Percentiles rank a stretch among this genome's conserved stretches.
Evolutionary conservation across 805 yeast genomes (phyloP).

Genomic region (Candida vartiovaarae): DNA sequence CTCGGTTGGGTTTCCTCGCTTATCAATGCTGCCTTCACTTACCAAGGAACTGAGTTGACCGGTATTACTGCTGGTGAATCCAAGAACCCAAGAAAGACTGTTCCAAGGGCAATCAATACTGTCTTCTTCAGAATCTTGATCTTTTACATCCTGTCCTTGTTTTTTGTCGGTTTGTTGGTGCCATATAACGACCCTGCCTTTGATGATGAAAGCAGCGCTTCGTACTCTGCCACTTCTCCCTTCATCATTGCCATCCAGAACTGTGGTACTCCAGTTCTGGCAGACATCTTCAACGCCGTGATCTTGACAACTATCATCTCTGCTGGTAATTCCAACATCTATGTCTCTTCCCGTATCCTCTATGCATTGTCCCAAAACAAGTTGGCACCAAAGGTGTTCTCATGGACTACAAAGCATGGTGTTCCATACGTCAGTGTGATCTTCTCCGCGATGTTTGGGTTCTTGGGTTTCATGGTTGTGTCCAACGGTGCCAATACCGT

Average conservation of each 20-base stretch:
- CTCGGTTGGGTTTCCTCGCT: conserved; percentile 65
- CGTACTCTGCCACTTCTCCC: conserved; percentile 51
- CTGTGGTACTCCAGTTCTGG: conserved; percentile 59
- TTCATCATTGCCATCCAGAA: conserved; percentile 64
- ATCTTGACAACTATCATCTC: conserved; percentile 61
- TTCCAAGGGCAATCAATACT: conserved; percentile 62
- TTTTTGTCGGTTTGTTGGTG: conserved; percentile 63
- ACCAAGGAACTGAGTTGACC: conserved; percentile 71
- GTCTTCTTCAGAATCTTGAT: conserved; percentile 59
- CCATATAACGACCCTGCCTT: conserved; percentile 55
- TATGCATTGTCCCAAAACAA: conserved; percentile 53
- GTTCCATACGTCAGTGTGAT: conserved; percentile 56
- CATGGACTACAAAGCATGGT: conserved; percentile 45
- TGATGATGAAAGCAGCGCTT: conserved; percentile 9
- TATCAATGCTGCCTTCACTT: conserved; percentile 69
- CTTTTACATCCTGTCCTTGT: conserved; percentile 57
- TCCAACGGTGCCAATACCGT: conserved; percentile 48
- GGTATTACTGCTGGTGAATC: conserved; percentile 75
- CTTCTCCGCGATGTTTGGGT: conserved; percentile 52
- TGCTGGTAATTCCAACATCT: conserved; percentile 70
- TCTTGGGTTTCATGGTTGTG: conserved; percentile 50
- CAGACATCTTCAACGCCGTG: conserved; percentile 67
- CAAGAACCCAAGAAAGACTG: conserved; percentile 41
- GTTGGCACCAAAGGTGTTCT: conserved; percentile 51
- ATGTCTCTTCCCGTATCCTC: conserved; percentile 63